Percentiles rank a stretch among this genome's conserved stretches.
Evolutionary conservation across 179 eudicot genomes (phyloP).

Genomic region (Nepenthes alata): DNA sequence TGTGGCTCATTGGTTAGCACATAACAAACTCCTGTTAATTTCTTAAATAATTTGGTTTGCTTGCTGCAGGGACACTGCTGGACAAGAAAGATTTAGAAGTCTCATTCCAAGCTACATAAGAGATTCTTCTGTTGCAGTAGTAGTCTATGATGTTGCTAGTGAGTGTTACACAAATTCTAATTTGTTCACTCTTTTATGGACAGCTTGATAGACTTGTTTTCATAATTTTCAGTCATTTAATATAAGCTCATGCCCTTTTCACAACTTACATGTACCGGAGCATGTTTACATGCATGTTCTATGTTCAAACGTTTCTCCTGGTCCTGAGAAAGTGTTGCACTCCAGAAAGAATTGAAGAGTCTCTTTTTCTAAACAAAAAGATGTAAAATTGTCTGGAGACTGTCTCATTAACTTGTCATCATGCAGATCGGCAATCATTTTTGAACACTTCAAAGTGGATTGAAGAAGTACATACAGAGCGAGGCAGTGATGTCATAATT

Average conservation of each 20-base stretch:
- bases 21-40: too few species aligned
- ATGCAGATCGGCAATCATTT: conserved; percentile 74
- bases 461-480: conserved; percentile 75
- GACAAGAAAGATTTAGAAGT: conserved; percentile 89
- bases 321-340: too few species aligned
- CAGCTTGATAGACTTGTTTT: too few species aligned
- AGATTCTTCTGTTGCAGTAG: conserved; percentile 82
- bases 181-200: neutral
- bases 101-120: conserved; percentile 89
- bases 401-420: conserved; percentile 4
- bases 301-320: too few species aligned
- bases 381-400: neutral
- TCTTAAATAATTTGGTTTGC: neutral
- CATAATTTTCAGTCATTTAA: too few species aligned
- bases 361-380: neutral
- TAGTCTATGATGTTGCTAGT: conserved; percentile 82
- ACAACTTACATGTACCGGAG: too few species aligned
- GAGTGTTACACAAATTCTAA: conserved; percentile 13
- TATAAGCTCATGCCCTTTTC: too few species aligned
- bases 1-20: too few species aligned
- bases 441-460: conserved; percentile 82
- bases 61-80: conserved; percentile 75
- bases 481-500: conserved; percentile 72
- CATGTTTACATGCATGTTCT: too few species aligned
- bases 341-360: neutral